phyloP scores from a whole-genome alignment of 2,329 filamentous ascomycete genomes.

The Colletotrichum phormii region DNA sequence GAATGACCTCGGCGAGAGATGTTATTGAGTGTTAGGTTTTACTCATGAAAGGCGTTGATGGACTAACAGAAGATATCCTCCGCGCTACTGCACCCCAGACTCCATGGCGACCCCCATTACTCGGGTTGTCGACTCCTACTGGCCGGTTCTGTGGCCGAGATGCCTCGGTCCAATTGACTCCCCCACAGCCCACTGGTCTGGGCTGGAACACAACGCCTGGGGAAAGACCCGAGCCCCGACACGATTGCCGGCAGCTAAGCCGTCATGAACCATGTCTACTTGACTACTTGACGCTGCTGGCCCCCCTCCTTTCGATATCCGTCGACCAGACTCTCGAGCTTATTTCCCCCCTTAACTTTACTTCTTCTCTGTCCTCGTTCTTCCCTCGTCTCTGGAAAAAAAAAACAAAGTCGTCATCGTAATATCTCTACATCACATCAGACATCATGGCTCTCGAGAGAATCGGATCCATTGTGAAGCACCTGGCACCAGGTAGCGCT shows the following conservation, averaged over 20 bases:
- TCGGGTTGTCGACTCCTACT: slow-evolving; percentile 1
- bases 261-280: slow-evolving; percentile 31
- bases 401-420: neutral
- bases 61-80: neutral
- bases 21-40: slow-evolving; percentile 8
- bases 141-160: slow-evolving; percentile 27
- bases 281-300: slow-evolving; percentile 24
- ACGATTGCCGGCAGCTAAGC: slow-evolving; percentile 34
- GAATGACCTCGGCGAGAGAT: neutral
- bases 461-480: slow-evolving; percentile 87
- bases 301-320: neutral
- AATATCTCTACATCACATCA: slow-evolving; percentile 40
- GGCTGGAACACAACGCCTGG: slow-evolving; percentile 5
- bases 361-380: neutral
- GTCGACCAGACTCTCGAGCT: slow-evolving; percentile 27
- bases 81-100: slow-evolving; percentile 34
- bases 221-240: slow-evolving; percentile 29
- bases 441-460: slow-evolving; percentile 81
- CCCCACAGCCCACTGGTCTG: slow-evolving; percentile 27
- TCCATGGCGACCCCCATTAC: slow-evolving; percentile 3
- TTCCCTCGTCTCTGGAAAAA: neutral
- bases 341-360: slow-evolving; percentile 4
- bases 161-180: slow-evolving; percentile 34
- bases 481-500: slow-evolving; percentile 80
- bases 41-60: rapidly evolving